Percentiles rank a stretch among this genome's conserved stretches.
These are phyloP conservation scores for Pseudopithomyces maydicus DNA, from an alignment of 2,329 filamentous ascomycete genomes.

Conservation along the genomic window DNA sequence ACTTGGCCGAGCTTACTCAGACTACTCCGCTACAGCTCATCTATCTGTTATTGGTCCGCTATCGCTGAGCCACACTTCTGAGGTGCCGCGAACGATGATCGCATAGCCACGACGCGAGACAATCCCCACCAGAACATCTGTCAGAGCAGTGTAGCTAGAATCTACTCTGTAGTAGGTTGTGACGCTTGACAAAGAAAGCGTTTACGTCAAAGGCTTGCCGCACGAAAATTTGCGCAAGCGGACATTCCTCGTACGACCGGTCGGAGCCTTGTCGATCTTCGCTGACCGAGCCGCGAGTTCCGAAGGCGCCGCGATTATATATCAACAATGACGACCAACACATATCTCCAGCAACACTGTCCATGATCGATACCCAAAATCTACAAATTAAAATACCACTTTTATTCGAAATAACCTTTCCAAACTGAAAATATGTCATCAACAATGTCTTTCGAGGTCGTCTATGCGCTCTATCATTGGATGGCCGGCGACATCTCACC, in stretches of 20 bases:
- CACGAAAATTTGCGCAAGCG: background rate
- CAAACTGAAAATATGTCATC: background rate
- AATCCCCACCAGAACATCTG: background rate
- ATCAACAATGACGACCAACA: background rate
- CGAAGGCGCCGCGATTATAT: slow-evolving; percentile 4
- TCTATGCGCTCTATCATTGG: slow-evolving; percentile 4
- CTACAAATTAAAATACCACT: background rate
- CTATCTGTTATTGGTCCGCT: no score
- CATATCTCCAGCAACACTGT: background rate
- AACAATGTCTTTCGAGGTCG: slow-evolving; percentile 4
- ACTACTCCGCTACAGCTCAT: no score
- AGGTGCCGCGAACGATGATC: no score
- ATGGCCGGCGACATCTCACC: slow-evolving; percentile 4
- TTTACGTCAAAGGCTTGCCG: background rate
- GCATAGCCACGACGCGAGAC: no score
- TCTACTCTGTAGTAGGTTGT: background rate
- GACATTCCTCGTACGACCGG: slow-evolving; percentile 5
- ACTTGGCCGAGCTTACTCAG: no score
- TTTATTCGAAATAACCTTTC: background rate
- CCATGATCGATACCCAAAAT: background rate
- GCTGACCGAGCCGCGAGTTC: slow-evolving; percentile 6
- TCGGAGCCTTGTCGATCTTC: background rate
- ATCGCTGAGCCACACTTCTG: no score
- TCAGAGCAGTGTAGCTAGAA: background rate
- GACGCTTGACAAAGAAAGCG: background rate